A percentile compares a stretch with the other conserved stretches of the same genome.
Evolutionary conservation across 768 basidiomycete species (phyloP).

Genomic region (Hygrophorus pudorinus): DNA sequence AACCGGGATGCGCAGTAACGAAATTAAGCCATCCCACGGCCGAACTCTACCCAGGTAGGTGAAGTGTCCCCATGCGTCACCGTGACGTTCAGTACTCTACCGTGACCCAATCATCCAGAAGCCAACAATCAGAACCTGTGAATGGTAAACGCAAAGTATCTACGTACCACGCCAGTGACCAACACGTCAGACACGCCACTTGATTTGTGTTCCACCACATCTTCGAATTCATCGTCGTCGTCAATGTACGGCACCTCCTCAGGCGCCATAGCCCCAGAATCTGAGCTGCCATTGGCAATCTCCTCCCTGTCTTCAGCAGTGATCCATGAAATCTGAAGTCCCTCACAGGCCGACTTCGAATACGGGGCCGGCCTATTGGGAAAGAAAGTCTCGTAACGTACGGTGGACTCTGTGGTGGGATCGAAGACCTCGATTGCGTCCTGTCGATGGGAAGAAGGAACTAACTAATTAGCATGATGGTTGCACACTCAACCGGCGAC

Average conservation of each 20-base stretch:
- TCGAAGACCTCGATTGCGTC: slow-evolving; percentile 32
- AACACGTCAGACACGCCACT: slow-evolving; percentile 43
- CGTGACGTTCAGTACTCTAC: slow-evolving; percentile 33
- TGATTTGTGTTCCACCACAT: slow-evolving; percentile 23
- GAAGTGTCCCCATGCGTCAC: slow-evolving; percentile 40
- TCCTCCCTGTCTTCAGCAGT: slow-evolving; percentile 19
- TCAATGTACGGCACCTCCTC: slow-evolving; percentile 14
- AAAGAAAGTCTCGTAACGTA: slow-evolving; percentile 36
- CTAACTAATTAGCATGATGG: background rate
- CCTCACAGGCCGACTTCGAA: slow-evolving; percentile 25
- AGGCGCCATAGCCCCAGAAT: slow-evolving; percentile 6
- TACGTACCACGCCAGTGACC: slow-evolving; percentile 40
- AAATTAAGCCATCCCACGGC: slow-evolving; percentile 41
- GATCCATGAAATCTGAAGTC: slow-evolving; percentile 20
- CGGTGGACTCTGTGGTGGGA: slow-evolving; percentile 25
- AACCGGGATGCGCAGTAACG: slow-evolving; percentile 36
- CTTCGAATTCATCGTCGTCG: slow-evolving; percentile 31
- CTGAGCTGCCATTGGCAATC: slow-evolving; percentile 20
- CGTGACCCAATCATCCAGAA: background rate
- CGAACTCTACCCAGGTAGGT: slow-evolving; percentile 37
- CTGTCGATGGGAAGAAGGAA: slow-evolving; percentile 21
- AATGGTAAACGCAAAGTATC: slow-evolving; percentile 3
- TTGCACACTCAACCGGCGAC: background rate
- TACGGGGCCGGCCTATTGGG: slow-evolving; percentile 29
- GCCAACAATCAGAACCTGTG: background rate